phyloP scores from a whole-genome alignment of 2,329 filamentous ascomycete species.

The Cladophialophora carrionii region DNA sequence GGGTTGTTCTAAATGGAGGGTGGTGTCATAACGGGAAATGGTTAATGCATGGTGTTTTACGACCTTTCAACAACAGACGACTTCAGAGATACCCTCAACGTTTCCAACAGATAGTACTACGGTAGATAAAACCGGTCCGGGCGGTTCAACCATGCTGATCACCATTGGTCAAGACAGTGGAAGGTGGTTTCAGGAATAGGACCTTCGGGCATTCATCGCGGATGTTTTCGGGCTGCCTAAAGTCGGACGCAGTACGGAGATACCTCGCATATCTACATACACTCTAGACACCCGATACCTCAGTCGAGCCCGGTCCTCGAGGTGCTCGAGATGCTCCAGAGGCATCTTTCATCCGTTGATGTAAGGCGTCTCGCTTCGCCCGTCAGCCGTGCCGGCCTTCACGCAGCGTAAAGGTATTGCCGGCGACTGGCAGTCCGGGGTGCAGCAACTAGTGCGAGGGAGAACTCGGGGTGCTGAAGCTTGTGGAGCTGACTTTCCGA shows the following conservation, averaged over 20 bases:
- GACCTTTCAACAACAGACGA: slow-evolving; percentile 17
- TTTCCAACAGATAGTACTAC: slow-evolving; percentile 8
- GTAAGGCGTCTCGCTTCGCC: background rate
- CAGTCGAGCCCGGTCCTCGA: too few relatives aligned
- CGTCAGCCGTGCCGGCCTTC: background rate
- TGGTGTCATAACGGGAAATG: background rate
- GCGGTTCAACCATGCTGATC: background rate
- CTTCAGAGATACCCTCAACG: slow-evolving; percentile 19
- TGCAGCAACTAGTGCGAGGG: slow-evolving; percentile 1
- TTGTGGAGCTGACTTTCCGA: background rate
- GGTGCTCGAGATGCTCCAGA: too few relatives aligned
- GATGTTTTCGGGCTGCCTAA: background rate
- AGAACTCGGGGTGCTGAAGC: slow-evolving; percentile 11
- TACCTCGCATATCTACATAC: too few relatives aligned
- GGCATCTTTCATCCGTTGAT: too few relatives aligned
- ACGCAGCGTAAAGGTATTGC: slow-evolving; percentile 14
- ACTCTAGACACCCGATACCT: too few relatives aligned
- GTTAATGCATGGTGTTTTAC: slow-evolving; percentile 12
- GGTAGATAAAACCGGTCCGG: background rate
- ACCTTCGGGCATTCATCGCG: slow-evolving; percentile 1
- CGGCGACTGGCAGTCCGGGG: slow-evolving; percentile 6
- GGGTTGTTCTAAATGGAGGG: slow-evolving; percentile 70
- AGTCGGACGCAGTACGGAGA: too few relatives aligned
- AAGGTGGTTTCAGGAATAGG: background rate
- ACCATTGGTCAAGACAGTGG: background rate